Evolutionary conservation across 1,284 basidiomycete genomes (phyloP).

Genomic region (Microbotryum lychnidis-dioicae): DNA sequence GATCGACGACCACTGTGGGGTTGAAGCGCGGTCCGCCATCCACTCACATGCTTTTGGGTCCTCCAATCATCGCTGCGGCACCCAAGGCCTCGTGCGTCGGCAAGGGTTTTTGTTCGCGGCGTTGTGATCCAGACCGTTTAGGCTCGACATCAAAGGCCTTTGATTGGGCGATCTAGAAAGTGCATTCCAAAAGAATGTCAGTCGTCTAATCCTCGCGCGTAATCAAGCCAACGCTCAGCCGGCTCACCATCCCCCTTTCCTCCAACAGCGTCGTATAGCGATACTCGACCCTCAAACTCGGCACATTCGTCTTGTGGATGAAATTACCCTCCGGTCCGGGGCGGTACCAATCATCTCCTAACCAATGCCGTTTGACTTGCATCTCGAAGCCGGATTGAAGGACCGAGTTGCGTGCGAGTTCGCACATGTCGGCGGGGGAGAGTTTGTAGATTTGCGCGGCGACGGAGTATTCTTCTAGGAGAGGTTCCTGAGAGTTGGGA

Average conservation of each 20-base stretch:
- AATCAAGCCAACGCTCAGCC: neutral
- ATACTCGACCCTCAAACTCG: constrained; percentile 77
- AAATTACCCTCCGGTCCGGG: constrained; percentile 82
- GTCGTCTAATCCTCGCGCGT: neutral
- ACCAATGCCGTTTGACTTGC: constrained; percentile 96
- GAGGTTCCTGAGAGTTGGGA: constrained; percentile 58
- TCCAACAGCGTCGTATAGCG: constrained; percentile 81
- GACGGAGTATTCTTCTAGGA: constrained; percentile 95
- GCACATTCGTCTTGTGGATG: constrained; percentile 95
- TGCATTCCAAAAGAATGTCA: no score
- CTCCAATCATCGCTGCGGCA: constrained; percentile 24
- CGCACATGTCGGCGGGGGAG: constrained; percentile 50
- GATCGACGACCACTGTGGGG: no score
- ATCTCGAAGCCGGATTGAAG: constrained; percentile 97
- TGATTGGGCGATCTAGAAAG: neutral
- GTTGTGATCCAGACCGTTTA: neutral
- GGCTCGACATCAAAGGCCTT: neutral
- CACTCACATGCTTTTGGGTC: constrained; percentile 4
- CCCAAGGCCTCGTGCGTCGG: constrained; percentile 20
- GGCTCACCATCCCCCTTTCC: constrained; percentile 47
- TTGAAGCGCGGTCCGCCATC: no score
- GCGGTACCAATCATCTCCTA: constrained; percentile 80
- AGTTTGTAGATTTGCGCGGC: constrained; percentile 60
- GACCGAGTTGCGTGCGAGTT: constrained; percentile 92
- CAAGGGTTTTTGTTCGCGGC: constrained; percentile 7